These are phyloP conservation scores for Fallopia convolvulus DNA, from an alignment of 148 eudicot genomes.

Conservation along the genomic window DNA sequence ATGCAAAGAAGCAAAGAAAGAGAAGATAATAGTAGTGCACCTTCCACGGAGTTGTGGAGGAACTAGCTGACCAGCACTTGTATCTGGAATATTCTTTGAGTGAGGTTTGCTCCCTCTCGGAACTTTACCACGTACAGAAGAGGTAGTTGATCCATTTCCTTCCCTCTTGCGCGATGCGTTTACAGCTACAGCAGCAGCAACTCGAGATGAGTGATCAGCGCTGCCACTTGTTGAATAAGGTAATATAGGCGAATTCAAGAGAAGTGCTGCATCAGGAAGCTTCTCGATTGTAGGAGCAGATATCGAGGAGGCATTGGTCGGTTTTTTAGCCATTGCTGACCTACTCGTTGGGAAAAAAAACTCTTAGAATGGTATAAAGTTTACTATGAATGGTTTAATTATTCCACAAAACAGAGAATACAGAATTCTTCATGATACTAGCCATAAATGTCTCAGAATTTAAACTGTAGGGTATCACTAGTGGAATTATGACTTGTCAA, in stretches of 20 bases:
- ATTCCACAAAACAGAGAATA: neutral
- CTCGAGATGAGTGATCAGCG: constrained; percentile 74
- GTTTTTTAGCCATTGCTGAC: neutral
- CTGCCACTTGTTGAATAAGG: constrained; percentile 25
- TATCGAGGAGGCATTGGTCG: constrained; percentile 15
- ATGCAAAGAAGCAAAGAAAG: constrained; percentile 5
- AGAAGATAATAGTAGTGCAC: constrained; percentile 27
- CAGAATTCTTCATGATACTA: neutral
- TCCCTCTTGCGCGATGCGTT: constrained; percentile 73
- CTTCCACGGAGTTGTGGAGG: constrained; percentile 94
- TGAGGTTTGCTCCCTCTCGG: constrained; percentile 64
- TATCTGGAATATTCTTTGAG: constrained; percentile 64
- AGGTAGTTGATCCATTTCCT: constrained; percentile 36
- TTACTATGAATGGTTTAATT: neutral
- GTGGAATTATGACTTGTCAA: neutral
- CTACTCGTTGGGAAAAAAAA: neutral
- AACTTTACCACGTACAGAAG: constrained; percentile 46
- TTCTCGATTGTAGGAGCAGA: constrained; percentile 35
- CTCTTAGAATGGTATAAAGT: neutral
- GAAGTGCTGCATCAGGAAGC: constrained; percentile 77
- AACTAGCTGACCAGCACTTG: constrained; percentile 44
- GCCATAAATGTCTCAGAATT: neutral
- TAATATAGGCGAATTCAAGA: constrained; percentile 50
- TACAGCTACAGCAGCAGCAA: constrained; percentile 83
- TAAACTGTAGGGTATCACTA: neutral